phyloP scores from a whole-genome alignment of 2,329 filamentous ascomycete species.

The Claviceps lovelessii region DNA sequence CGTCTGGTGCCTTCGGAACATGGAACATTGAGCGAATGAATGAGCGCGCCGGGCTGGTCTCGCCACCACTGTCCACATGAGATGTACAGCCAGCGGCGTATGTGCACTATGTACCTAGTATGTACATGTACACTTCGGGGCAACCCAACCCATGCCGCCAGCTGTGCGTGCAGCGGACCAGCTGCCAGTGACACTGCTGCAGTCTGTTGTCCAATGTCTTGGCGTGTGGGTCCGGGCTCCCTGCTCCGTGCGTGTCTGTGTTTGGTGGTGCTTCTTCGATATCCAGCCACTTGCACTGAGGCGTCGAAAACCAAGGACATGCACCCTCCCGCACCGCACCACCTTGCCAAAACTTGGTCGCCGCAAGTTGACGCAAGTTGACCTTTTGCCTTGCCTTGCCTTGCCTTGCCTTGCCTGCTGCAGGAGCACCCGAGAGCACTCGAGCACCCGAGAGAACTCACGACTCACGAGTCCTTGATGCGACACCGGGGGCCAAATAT shows the following conservation, averaged over 20 bases:
- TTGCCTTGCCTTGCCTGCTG: background rate
- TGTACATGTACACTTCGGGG: too few relatives aligned
- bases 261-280: background rate
- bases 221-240: too few relatives aligned
- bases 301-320: background rate
- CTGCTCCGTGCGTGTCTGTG: too few relatives aligned
- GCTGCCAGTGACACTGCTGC: too few relatives aligned
- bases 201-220: too few relatives aligned
- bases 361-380: background rate
- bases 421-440: background rate
- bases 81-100: too few relatives aligned
- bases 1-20: background rate
- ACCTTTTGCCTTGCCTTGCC: background rate
- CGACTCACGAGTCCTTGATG: background rate
- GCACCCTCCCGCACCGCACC: background rate
- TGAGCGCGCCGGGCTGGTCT: background rate
- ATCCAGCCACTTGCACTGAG: background rate
- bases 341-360: background rate
- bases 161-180: background rate
- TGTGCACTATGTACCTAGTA: too few relatives aligned
- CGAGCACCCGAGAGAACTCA: background rate
- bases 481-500: background rate
- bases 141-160: too few relatives aligned
- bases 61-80: background rate
- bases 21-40: background rate